Evolutionary conservation across 352 stramenopile species (phyloP).

Genomic region (Globisporangium parvum): DNA sequence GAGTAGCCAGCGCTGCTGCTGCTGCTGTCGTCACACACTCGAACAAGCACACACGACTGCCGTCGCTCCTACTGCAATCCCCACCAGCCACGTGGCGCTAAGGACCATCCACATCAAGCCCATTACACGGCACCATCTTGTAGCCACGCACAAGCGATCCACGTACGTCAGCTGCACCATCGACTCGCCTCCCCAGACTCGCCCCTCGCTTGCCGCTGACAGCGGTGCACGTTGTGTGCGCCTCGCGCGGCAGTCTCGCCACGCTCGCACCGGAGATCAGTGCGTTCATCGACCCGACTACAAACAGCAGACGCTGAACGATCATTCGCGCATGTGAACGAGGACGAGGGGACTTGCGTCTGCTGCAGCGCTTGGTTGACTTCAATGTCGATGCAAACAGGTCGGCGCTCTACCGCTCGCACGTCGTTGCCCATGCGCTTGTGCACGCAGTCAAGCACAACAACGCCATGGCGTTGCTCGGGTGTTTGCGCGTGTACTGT

Average conservation of each 20-base stretch:
- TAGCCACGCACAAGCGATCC: no score
- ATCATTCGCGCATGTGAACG: constrained; percentile 4
- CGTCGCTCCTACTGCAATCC: no score
- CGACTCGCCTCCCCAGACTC: no score
- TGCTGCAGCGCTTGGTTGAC: background rate
- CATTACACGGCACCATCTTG: no score
- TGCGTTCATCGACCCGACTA: background rate
- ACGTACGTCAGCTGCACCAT: no score
- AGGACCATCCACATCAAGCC: no score
- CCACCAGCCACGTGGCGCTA: no score
- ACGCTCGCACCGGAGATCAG: background rate
- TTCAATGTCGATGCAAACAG: no score
- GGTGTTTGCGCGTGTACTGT: constrained; percentile 2
- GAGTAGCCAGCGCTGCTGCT: no score
- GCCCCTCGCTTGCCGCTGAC: no score
- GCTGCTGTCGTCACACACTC: no score
- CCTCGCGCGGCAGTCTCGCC: background rate
- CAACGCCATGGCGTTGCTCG: background rate
- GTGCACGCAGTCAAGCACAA: background rate
- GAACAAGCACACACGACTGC: no score
- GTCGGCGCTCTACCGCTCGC: constrained; percentile 7
- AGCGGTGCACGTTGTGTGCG: background rate
- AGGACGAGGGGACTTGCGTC: background rate
- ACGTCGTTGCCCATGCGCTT: background rate
- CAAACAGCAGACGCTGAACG: background rate